Evolutionary conservation across 106 monocot genomes (phyloP).

Genomic region (Acorus gramineus): DNA sequence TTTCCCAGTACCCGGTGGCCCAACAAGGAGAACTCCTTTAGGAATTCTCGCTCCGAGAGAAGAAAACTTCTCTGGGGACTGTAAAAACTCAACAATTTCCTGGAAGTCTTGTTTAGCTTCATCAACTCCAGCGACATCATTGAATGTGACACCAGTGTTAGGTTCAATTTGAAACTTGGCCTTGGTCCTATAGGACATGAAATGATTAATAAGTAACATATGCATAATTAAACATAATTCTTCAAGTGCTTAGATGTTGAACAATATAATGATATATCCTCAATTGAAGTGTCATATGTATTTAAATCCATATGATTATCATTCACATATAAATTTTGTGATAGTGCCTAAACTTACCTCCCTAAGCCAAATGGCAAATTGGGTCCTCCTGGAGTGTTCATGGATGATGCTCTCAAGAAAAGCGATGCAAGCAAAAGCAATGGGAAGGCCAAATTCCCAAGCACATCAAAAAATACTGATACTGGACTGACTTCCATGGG

Average conservation of each 20-base stretch:
- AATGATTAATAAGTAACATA: too few relatives aligned
- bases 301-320: too few relatives aligned
- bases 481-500: not conserved
- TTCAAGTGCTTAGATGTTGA: too few relatives aligned
- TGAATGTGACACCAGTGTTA: slow-evolving; percentile 70
- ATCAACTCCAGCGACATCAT: slow-evolving; percentile 72
- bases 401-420: not conserved
- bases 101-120: slow-evolving; percentile 77
- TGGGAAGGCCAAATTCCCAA: not conserved
- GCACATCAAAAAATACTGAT: not conserved
- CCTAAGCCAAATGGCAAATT: slow-evolving; percentile 56
- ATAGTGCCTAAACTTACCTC: slow-evolving; percentile 14
- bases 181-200: slow-evolving; percentile 30
- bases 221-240: too few relatives aligned
- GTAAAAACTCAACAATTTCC: slow-evolving; percentile 56
- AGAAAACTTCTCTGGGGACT: slow-evolving; percentile 50
- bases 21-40: slow-evolving; percentile 56
- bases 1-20: slow-evolving; percentile 64
- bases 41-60: slow-evolving; percentile 58
- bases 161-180: slow-evolving; percentile 85
- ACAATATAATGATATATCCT: too few relatives aligned
- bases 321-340: not conserved
- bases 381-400: slow-evolving; percentile 27
- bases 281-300: too few relatives aligned
- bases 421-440: not conserved